Conservation (phyloP, 2,329 filamentous ascomycete genomes). For the Spiromastix sp. region DNA sequence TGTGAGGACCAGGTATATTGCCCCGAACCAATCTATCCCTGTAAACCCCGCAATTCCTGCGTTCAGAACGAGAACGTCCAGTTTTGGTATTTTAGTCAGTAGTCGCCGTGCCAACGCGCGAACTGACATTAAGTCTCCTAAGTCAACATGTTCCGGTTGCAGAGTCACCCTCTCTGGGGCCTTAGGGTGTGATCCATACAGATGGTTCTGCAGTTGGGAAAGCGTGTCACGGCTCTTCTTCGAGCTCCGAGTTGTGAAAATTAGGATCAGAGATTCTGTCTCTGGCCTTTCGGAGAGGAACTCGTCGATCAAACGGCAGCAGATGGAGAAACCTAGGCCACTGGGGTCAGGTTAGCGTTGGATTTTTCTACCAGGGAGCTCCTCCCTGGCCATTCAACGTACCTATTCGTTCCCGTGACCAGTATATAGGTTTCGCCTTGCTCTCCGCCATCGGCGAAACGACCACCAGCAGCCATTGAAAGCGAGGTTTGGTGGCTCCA, state of each 20-base stretch:
- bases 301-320: slow-evolving; percentile 78
- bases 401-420: slow-evolving; percentile 84
- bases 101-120: slow-evolving; percentile 44
- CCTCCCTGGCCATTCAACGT: slow-evolving; percentile 15
- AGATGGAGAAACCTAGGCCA: slow-evolving; percentile 76
- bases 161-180: slow-evolving; percentile 38
- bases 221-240: slow-evolving; percentile 67
- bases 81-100: slow-evolving; percentile 46
- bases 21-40: slow-evolving; percentile 59
- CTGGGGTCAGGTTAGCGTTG: slow-evolving; percentile 35
- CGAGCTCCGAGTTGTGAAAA: slow-evolving; percentile 70
- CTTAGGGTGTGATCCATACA: slow-evolving; percentile 37
- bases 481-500: background rate
- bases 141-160: slow-evolving; percentile 48
- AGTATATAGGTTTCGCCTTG: slow-evolving; percentile 42
- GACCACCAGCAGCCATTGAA: slow-evolving; percentile 1
- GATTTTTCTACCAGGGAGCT: background rate
- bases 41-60: slow-evolving; percentile 82
- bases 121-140: slow-evolving; percentile 45
- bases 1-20: slow-evolving; percentile 47
- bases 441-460: background rate
- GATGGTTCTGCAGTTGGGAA: slow-evolving; percentile 51
- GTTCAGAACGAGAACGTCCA: slow-evolving; percentile 76
- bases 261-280: slow-evolving; percentile 61
- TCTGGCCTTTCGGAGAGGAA: slow-evolving; percentile 63